A percentile compares a stretch with the other conserved stretches of the same genome.
Conservation (phyloP, 1,284 basidiomycete genomes). For the Ceratobasidium sp. region DNA sequence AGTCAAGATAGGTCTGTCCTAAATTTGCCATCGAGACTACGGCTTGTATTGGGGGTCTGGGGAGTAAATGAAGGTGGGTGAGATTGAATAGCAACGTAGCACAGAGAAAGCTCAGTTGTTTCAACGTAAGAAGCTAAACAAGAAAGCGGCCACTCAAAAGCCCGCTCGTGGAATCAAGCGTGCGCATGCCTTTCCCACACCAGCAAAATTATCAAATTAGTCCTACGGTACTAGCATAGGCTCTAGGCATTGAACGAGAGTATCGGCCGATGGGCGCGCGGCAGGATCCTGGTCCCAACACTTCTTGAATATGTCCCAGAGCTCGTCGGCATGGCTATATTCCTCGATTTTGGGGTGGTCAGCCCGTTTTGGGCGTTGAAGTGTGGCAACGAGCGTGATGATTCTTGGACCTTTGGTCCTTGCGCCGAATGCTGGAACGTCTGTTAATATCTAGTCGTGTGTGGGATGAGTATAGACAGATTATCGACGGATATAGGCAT, state of each 20-base stretch:
- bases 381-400: not conserved
- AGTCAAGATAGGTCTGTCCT: too few relatives aligned
- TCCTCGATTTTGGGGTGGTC: constrained; percentile 36
- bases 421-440: constrained; percentile 26
- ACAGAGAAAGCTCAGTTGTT: too few relatives aligned
- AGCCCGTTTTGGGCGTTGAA: not conserved
- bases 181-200: too few relatives aligned
- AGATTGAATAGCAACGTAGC: too few relatives aligned
- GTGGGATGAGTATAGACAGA: not conserved
- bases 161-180: too few relatives aligned
- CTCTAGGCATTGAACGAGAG: not conserved
- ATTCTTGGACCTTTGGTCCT: constrained; percentile 20
- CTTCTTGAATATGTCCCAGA: constrained; percentile 30
- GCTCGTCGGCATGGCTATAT: constrained; percentile 7
- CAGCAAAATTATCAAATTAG: too few relatives aligned
- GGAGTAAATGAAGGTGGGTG: too few relatives aligned
- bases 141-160: too few relatives aligned
- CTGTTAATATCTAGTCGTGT: constrained; percentile 26
- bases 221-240: not conserved
- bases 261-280: constrained; percentile 16
- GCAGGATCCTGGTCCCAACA: constrained; percentile 29
- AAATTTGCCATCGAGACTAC: too few relatives aligned
- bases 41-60: too few relatives aligned
- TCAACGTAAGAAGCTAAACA: too few relatives aligned
- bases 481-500: not conserved